Evolutionary conservation across 179 eudicot genomes (phyloP).

Genomic region (Spergularia azorica): DNA sequence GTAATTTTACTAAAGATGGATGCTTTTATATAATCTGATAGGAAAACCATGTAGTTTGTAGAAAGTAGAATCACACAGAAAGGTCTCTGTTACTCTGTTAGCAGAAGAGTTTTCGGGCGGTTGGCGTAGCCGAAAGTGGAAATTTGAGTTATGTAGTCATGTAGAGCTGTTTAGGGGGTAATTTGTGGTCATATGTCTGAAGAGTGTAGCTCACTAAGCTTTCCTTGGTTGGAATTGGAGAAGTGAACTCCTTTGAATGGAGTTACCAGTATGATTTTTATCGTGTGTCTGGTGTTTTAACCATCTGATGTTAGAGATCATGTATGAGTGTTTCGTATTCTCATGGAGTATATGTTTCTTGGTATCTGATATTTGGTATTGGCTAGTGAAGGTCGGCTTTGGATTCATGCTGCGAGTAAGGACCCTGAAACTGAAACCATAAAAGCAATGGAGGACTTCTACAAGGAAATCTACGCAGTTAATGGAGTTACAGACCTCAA

Average conservation of each 20-base stretch:
- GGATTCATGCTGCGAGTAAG: constrained; percentile 98
- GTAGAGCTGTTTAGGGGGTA: too few relatives aligned
- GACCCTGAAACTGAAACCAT: constrained; percentile 70
- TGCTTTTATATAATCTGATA: not conserved
- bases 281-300: too few relatives aligned
- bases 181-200: not conserved
- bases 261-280: too few relatives aligned
- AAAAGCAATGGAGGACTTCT: constrained; percentile 88
- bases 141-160: constrained; percentile 1
- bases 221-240: not conserved
- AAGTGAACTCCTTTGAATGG: not conserved
- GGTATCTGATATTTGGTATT: constrained; percentile 9
- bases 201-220: not conserved
- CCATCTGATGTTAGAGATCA: not conserved
- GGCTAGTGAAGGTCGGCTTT: constrained; percentile 51
- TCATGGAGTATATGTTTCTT: not conserved
- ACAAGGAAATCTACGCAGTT: constrained; percentile 74
- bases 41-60: not conserved
- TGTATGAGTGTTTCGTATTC: not conserved
- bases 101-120: not conserved
- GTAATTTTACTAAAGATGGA: not conserved
- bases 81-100: not conserved
- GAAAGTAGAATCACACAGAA: not conserved
- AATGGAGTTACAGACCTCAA: constrained; percentile 70
- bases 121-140: not conserved